Evolutionary conservation across 202 grass and related monocot genomes (phyloP).

Genomic region (Eragrostis tef): DNA sequence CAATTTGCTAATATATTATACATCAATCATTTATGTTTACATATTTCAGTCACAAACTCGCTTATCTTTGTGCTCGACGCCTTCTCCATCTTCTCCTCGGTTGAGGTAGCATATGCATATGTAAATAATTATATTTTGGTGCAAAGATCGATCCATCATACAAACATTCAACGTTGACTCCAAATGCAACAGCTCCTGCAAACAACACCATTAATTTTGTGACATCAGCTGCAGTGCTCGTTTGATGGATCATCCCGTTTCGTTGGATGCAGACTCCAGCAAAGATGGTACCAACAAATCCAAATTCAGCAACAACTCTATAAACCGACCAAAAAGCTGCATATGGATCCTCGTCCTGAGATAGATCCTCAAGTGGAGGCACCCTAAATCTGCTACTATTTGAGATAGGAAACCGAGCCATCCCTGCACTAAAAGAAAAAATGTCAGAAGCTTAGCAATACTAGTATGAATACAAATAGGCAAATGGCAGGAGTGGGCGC

Average conservation of each 20-base stretch:
- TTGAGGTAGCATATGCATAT: background rate
- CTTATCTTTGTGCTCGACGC: background rate
- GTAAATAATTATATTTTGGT: background rate
- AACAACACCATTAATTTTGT: background rate
- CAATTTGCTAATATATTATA: background rate
- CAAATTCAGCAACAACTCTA: background rate
- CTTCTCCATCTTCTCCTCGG: background rate
- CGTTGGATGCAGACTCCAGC: background rate
- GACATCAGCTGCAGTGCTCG: background rate
- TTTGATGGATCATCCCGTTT: background rate
- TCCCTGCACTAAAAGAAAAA: background rate
- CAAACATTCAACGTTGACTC: background rate
- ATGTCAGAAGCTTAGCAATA: background rate
- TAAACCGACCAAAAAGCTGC: background rate
- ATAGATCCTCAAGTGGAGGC: background rate
- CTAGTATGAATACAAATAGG: background rate
- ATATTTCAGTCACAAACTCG: too few species aligned
- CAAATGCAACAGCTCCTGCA: background rate
- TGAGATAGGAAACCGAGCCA: background rate
- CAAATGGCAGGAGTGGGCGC: too few species aligned
- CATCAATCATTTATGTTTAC: background rate
- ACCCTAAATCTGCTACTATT: background rate
- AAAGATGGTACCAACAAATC: background rate
- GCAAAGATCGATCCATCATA: background rate
- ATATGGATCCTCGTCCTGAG: background rate